Base-by-base conservation (phyloP, 75 land plant species). In the Sequoiadendron giganteum region DNA sequence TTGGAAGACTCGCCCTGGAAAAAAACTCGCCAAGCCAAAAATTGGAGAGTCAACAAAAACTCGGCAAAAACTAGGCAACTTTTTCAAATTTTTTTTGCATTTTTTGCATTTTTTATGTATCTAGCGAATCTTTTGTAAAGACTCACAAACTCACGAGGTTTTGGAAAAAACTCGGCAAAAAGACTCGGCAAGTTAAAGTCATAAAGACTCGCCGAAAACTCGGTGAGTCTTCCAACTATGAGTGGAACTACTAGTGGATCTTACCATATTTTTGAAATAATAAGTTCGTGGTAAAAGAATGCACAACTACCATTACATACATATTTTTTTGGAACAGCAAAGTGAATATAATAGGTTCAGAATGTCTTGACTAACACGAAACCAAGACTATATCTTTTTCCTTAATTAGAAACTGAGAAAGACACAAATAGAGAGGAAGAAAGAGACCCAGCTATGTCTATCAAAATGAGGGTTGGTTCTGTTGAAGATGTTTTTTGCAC, bases 361-460 rank as follows among this genome's bases (percentile, higher is more conserved):
- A 39, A 42, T 40, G 82, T 43, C 42, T 65, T 79, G 47, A 79
- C 42, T 79, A 79, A 79, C 42, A 42, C 28, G 45, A 39, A 9
- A 79, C 48, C 19, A 78, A 39, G 45, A 86, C 25, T 40, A 4
- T 21, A 65, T 73, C 83, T 3, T 47, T 18, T 30, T 30, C 55
- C 49, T 32, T 85, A 61, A 9, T 34, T 73, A n/a, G 28, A 85
- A 18, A 21, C 39, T 19, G 19, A 85, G 55, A 72, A 3, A 25
- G 28, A 85, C 45, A 79, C 11, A 79, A 79, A n/a, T 42, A 79
- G 43, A 78, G 47, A 79, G n/a, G 32, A n/a, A 85, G 42, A 49
- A 85, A 85, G 86, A 32, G 90, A 96, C 99, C 99, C 99, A 86
- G 98, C 95, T 82, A 73, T 98, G 91, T 98, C 99, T 19, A 98